Conservation (phyloP, 2,329 filamentous ascomycete species). For the Calonectria montana region DNA sequence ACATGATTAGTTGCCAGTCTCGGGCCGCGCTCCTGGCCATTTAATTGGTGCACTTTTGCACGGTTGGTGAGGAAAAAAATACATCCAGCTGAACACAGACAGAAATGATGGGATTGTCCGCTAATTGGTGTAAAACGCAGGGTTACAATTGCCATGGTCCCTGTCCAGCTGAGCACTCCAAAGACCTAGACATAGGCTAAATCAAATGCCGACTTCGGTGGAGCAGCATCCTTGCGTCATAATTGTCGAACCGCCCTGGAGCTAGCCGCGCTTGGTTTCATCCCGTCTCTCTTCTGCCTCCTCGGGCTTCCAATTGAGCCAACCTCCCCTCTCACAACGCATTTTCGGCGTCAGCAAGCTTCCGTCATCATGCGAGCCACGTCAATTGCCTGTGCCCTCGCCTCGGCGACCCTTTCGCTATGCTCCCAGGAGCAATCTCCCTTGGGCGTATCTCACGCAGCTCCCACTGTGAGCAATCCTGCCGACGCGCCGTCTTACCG, state of each 20-base stretch:
- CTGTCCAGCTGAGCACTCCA: neutral
- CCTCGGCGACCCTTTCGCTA: constrained; percentile 20
- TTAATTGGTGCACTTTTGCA: neutral
- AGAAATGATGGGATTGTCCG: too few species aligned
- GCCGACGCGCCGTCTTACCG: constrained; percentile 52
- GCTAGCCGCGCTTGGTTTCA: neutral
- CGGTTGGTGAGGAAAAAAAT: neutral
- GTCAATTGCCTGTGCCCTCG: constrained; percentile 22
- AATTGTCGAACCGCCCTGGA: neutral
- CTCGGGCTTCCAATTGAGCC: neutral
- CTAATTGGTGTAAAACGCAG: neutral
- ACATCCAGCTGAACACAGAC: too few species aligned
- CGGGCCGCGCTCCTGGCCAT: neutral
- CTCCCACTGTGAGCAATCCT: constrained; percentile 6
- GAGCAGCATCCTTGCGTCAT: neutral
- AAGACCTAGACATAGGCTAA: neutral
- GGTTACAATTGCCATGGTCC: neutral
- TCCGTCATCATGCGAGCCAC: constrained; percentile 21
- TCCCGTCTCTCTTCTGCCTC: neutral
- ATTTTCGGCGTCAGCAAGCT: neutral
- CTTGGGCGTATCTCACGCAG: constrained; percentile 2
- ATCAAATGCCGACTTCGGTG: neutral
- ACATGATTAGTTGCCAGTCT: neutral
- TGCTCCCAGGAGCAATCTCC: constrained; percentile 14
- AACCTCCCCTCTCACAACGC: neutral